These are phyloP conservation scores for Eucalyptus leucophloia DNA, from an alignment of 345 rosid genomes.

Conservation along the genomic window DNA sequence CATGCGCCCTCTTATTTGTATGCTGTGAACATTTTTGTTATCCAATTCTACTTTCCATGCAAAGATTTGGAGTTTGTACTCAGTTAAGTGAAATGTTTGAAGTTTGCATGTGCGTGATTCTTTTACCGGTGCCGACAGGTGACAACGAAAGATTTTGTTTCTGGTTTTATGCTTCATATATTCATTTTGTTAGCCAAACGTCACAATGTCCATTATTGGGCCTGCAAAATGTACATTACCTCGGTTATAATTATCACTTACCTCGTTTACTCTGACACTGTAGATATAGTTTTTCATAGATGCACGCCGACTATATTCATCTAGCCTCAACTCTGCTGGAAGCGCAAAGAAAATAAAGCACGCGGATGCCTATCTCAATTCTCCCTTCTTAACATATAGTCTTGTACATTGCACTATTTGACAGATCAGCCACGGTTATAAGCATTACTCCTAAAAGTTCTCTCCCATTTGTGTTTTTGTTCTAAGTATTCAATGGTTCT, in stretches of 20 bases:
- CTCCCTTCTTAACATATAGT: neutral
- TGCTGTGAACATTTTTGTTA: too few species aligned
- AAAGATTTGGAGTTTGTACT: too few species aligned
- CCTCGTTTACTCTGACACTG: neutral
- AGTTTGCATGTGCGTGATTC: too few species aligned
- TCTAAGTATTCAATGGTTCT: too few species aligned
- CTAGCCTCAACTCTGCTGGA: slow-evolving; percentile 77
- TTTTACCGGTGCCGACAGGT: neutral
- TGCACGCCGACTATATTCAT: slow-evolving; percentile 71
- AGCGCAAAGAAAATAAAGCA: slow-evolving; percentile 71
- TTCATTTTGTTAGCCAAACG: neutral
- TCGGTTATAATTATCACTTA: neutral
- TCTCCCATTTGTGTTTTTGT: too few species aligned
- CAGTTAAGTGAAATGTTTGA: too few species aligned
- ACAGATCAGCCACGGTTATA: neutral
- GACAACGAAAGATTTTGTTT: neutral
- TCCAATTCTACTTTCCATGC: too few species aligned
- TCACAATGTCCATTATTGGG: neutral
- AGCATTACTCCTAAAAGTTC: too few species aligned
- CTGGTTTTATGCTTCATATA: neutral
- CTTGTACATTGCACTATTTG: neutral
- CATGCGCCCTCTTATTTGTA: too few species aligned
- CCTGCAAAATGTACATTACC: neutral
- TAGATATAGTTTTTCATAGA: slow-evolving; percentile 20
- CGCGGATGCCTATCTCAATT: neutral